These are phyloP conservation scores for Trichophyton benhamiae DNA, from an alignment of 2,329 filamentous ascomycete species.

Conservation along the genomic window DNA sequence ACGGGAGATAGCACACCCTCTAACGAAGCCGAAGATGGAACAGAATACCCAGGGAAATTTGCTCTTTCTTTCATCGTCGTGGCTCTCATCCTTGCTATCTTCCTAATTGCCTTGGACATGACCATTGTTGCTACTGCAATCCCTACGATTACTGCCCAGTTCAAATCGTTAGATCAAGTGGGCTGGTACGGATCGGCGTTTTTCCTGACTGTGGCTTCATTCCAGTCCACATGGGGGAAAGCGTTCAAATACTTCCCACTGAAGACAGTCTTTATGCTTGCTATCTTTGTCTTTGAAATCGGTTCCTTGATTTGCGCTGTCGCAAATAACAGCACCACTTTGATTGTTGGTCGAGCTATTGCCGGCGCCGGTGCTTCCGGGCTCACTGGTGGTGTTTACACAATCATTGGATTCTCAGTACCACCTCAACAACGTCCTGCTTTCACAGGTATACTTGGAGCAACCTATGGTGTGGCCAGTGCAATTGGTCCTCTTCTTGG, in stretches of 20 bases:
- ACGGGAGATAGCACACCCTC: not conserved
- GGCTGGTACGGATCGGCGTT: slow-evolving; percentile 29
- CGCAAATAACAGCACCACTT: slow-evolving; percentile 25
- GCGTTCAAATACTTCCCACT: slow-evolving; percentile 31
- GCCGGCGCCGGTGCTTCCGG: slow-evolving; percentile 30
- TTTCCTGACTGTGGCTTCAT: slow-evolving; percentile 20
- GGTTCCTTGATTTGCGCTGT: slow-evolving; percentile 19
- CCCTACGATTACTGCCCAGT: slow-evolving; percentile 25
- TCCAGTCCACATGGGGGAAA: slow-evolving; percentile 28
- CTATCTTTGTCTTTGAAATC: slow-evolving; percentile 21
- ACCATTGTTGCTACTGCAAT: slow-evolving; percentile 26
- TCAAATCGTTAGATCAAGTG: slow-evolving; percentile 25
- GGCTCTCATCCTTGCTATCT: slow-evolving; percentile 10
- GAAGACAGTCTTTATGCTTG: slow-evolving; percentile 23
- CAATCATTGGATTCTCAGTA: slow-evolving; percentile 13
- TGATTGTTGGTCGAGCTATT: slow-evolving; percentile 33
- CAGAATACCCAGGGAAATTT: slow-evolving; percentile 8
- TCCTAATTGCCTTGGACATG: slow-evolving; percentile 13
- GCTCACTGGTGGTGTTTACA: slow-evolving; percentile 28
- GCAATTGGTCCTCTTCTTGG: slow-evolving; percentile 14
- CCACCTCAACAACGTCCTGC: slow-evolving; percentile 9
- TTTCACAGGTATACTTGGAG: slow-evolving; percentile 12
- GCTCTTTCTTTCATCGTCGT: slow-evolving; percentile 10
- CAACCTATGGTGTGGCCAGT: slow-evolving; percentile 13
- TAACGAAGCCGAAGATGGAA: not conserved